Percentiles rank a stretch among this genome's conserved stretches.
These are phyloP conservation scores for Mycena capillaripes DNA, from an alignment of 768 basidiomycete genomes.

Conservation along the genomic window DNA sequence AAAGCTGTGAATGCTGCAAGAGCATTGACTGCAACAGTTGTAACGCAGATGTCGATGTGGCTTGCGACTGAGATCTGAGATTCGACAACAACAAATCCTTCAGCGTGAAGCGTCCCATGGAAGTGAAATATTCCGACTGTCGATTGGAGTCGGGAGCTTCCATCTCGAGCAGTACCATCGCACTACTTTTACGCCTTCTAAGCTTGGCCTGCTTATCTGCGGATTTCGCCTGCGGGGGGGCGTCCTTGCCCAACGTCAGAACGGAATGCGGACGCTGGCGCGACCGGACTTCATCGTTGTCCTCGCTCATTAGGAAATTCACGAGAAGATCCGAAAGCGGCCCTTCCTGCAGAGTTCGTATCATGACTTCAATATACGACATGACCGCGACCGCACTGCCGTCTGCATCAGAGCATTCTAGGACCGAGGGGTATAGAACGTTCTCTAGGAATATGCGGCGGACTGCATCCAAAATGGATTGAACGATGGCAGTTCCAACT, in stretches of 20 bases:
- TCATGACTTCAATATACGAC: slow-evolving; percentile 93
- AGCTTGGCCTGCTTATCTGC: slow-evolving; percentile 61
- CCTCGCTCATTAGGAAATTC: slow-evolving; percentile 87
- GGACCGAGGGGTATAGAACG: slow-evolving; percentile 91
- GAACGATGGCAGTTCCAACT: slow-evolving; percentile 85
- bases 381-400: slow-evolving; percentile 98
- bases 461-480: slow-evolving; percentile 86
- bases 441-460: slow-evolving; percentile 92
- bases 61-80: slow-evolving; percentile 73
- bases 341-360: slow-evolving; percentile 79
- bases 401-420: slow-evolving; percentile 93
- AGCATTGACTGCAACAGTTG: slow-evolving; percentile 87
- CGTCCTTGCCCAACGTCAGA: slow-evolving; percentile 57
- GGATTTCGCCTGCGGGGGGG: slow-evolving; percentile 51
- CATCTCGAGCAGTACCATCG: slow-evolving; percentile 91
- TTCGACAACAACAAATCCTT: slow-evolving; percentile 91
- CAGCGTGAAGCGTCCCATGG: slow-evolving; percentile 90
- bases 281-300: slow-evolving; percentile 74
- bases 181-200: slow-evolving; percentile 84
- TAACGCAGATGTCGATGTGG: slow-evolving; percentile 81
- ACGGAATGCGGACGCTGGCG: slow-evolving; percentile 60
- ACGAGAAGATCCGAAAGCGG: slow-evolving; percentile 80
- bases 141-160: slow-evolving; percentile 81
- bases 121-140: slow-evolving; percentile 87
- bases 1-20: slow-evolving; percentile 73